phyloP scores from a whole-genome alignment of 306 rosid species.

The Citrullus amarus region DNA sequence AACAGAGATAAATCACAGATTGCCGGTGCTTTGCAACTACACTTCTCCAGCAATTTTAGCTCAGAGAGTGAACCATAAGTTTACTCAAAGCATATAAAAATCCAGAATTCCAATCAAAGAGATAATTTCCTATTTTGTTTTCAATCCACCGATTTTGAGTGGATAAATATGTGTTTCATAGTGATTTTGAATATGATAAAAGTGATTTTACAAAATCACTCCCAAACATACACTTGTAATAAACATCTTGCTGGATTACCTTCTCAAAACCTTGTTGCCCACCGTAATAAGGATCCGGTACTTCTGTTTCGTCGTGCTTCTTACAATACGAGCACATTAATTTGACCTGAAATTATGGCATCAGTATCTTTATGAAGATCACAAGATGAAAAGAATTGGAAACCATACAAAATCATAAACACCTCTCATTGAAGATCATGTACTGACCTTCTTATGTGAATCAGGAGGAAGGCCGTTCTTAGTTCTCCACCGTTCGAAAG shows the following conservation, averaged over 20 bases:
- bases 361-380: neutral
- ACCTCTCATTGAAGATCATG: neutral
- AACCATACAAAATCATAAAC: neutral
- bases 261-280: slow-evolving; percentile 87
- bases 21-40: neutral
- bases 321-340: slow-evolving; percentile 86
- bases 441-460: slow-evolving; percentile 56
- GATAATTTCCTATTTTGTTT: neutral
- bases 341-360: slow-evolving; percentile 43
- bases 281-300: slow-evolving; percentile 91
- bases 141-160: too few species aligned
- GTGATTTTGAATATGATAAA: too few species aligned
- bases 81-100: neutral
- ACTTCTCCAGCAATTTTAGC: neutral
- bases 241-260: slow-evolving; percentile 25
- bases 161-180: too few species aligned
- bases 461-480: slow-evolving; percentile 53
- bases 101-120: neutral
- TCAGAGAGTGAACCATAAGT: neutral
- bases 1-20: neutral
- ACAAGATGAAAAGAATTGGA: neutral
- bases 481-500: slow-evolving; percentile 52
- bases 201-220: too few species aligned
- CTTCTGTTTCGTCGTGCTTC: slow-evolving; percentile 66
- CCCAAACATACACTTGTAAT: neutral